Conservation (phyloP, 306 rosid genomes). For the Trichosanthes truncata region DNA sequence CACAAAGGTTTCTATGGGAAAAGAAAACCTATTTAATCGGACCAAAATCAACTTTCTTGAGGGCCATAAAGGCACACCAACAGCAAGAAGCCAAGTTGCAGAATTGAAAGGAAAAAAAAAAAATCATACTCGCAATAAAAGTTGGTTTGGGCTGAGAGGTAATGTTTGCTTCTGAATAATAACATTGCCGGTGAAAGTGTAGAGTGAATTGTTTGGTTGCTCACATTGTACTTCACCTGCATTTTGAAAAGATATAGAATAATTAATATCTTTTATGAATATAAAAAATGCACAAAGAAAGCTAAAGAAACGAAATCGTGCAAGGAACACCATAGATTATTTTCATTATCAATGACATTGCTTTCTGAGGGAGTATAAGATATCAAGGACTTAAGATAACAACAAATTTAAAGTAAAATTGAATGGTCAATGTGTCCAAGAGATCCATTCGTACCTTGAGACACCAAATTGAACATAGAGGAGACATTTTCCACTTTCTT, state of each 20-base stretch:
- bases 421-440: not conserved
- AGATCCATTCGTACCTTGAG: not conserved
- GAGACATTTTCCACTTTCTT: not conserved
- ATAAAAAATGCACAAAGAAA: not conserved
- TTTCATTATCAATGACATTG: not conserved
- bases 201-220: conserved; percentile 91
- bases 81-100: conserved; percentile 1
- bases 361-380: not conserved
- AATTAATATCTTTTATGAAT: not conserved
- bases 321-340: not conserved
- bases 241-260: conserved; percentile 10
- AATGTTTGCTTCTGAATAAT: conserved; percentile 67
- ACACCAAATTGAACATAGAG: not conserved
- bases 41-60: not conserved
- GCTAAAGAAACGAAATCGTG: not conserved
- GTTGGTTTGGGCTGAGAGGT: conserved; percentile 76
- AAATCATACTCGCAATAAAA: conserved; percentile 64
- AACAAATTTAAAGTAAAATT: not conserved
- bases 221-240: conserved; percentile 95
- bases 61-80: not conserved
- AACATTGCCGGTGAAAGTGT: conserved; percentile 90
- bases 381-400: not conserved
- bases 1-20: not conserved
- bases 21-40: not conserved
- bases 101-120: conserved; percentile 10